Base-by-base conservation (phyloP, 1,139 yeast species). In the Hemisphaericaspora subhashii region DNA sequence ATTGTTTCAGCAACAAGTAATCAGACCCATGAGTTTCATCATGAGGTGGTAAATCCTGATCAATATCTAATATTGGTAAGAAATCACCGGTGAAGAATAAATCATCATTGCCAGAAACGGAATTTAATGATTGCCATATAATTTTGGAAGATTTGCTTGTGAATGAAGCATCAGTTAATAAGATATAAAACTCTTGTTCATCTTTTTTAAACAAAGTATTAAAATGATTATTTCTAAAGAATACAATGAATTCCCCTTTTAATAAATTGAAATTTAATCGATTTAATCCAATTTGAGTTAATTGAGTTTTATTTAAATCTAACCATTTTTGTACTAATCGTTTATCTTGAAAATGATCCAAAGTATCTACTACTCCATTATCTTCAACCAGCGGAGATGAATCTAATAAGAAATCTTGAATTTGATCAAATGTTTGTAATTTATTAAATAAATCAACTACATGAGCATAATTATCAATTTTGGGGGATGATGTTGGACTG, bases 201-300 rank as follows among this genome's bases (percentile, higher is more conserved):
- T 61, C 56, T 36, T 70, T 69, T 53, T 84, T 85, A 54, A 75
- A 75, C 11, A 88, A 60, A 0, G 96, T 85, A 43, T 78, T 77
- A 60, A 86, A 89, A 59, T 88, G 96, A 58, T 88, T 87, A 58
- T 89, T 89, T 51, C 96, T 70, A 66, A 89, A 89, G 43, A 89
- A 74, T 0, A 89, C 79, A 1, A 81, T 72, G 44, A 84, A 70
- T 31, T 65, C 64, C 36, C 64, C 67, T 4, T 49, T 41, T 2
- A 42, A 44, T 24, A 81, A 62, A 16, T 72, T 70, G 11, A 69
- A 62, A 36, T 68, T 58, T 35, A 86, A 57, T 12, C 70, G 54
- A 3, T 55, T 44, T 15, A 87, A 56, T 0, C 97, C 97, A 37
- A 65, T 61, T 1, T 63, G 64, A 0, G 96, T 86, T 50, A 88